These are phyloP conservation scores for Salix udensis DNA, from an alignment of 345 rosid species.

Conservation along the genomic window DNA sequence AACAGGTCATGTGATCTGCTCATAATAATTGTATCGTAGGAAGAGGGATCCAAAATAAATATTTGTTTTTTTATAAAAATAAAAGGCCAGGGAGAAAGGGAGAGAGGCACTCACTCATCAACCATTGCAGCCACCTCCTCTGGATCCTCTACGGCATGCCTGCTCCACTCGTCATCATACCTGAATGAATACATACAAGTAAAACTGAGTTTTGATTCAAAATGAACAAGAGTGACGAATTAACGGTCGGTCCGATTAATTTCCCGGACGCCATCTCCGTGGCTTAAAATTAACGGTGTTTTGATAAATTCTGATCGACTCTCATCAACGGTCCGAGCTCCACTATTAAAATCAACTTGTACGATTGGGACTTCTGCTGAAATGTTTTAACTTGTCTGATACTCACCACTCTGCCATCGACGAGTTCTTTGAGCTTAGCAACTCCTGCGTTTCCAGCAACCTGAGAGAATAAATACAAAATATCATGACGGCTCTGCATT, in stretches of 20 bases:
- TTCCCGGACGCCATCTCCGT: slow-evolving; percentile 15
- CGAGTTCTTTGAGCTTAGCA: slow-evolving; percentile 44
- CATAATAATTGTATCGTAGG: neutral
- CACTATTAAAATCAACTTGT: neutral
- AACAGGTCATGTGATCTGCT: neutral
- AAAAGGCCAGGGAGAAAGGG: too few species aligned
- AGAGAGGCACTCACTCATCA: slow-evolving; percentile 57
- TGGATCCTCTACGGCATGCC: slow-evolving; percentile 66
- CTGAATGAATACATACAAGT: slow-evolving; percentile 23
- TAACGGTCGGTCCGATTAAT: slow-evolving; percentile 20
- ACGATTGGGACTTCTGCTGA: slow-evolving; percentile 8
- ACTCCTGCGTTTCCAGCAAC: slow-evolving; percentile 21
- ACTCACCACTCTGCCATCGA: slow-evolving; percentile 54
- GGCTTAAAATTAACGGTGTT: neutral
- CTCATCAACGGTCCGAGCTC: neutral
- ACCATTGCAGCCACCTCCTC: slow-evolving; percentile 69
- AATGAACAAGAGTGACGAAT: neutral
- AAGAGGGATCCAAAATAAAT: neutral
- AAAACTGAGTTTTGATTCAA: neutral
- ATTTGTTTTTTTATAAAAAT: neutral
- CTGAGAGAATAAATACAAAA: slow-evolving; percentile 18
- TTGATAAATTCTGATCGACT: neutral
- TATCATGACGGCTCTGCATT: neutral
- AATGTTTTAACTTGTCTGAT: neutral
- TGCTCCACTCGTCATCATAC: slow-evolving; percentile 45